Evolutionary conservation across 163 green algal species (phyloP).

Genomic region (Prototheca cutis): DNA sequence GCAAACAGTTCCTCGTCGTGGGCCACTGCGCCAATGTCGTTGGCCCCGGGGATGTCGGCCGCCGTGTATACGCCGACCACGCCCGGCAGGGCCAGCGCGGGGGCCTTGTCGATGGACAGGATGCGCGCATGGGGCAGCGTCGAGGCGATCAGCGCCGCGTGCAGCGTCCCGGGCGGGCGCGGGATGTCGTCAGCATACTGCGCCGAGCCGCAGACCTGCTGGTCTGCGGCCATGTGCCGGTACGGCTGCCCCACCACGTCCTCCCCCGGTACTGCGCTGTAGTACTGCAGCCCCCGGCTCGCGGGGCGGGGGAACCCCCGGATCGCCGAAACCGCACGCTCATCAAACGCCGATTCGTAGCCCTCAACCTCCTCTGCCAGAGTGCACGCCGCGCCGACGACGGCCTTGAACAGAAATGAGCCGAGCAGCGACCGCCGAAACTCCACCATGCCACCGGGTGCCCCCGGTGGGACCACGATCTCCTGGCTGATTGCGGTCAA

Average conservation of each 20-base stretch:
- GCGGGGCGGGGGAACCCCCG: slow-evolving; percentile 46
- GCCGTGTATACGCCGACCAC: slow-evolving; percentile 67
- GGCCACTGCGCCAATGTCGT: slow-evolving; percentile 71
- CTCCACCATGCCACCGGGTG: slow-evolving; percentile 79
- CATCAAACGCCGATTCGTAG: no score
- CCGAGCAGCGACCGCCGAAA: slow-evolving; percentile 74
- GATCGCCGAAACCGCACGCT: slow-evolving; percentile 35
- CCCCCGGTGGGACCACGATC: slow-evolving; percentile 54
- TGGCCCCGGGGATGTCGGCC: slow-evolving; percentile 72
- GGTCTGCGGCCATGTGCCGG: slow-evolving; percentile 75
- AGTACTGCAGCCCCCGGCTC: slow-evolving; percentile 73
- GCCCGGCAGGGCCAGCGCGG: slow-evolving; percentile 45
- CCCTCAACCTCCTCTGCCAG: neutral
- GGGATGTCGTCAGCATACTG: slow-evolving; percentile 87
- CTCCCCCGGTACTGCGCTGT: slow-evolving; percentile 23
- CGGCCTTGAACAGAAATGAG: slow-evolving; percentile 95
- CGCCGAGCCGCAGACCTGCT: slow-evolving; percentile 82
- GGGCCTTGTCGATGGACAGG: slow-evolving; percentile 42
- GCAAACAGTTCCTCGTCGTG: slow-evolving; percentile 86
- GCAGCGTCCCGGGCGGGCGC: slow-evolving; percentile 47
- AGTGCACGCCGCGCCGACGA: slow-evolving; percentile 40
- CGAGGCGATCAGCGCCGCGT: slow-evolving; percentile 72
- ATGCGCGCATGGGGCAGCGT: slow-evolving; percentile 66
- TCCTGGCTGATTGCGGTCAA: slow-evolving; percentile 62
- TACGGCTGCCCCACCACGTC: slow-evolving; percentile 67